These are phyloP conservation scores for Pelargonium cotyledonis DNA, from an alignment of 441 rosid genomes.

Conservation along the genomic window DNA sequence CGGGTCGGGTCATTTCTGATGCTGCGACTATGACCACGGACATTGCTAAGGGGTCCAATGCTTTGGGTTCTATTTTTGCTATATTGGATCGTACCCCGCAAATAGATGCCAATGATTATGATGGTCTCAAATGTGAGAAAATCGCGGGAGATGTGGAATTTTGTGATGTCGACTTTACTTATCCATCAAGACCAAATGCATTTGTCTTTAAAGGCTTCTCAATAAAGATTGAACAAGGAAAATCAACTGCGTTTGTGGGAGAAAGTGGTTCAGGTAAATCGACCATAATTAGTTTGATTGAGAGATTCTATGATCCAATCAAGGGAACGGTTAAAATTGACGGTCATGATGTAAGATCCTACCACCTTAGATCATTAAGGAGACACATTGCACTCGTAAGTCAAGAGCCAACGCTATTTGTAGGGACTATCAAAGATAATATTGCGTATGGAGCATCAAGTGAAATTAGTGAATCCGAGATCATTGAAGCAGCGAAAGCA, in stretches of 20 bases:
- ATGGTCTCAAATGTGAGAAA: constrained; percentile 6
- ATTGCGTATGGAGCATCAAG: constrained; percentile 20
- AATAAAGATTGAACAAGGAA: constrained; percentile 18
- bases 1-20: constrained; percentile 20
- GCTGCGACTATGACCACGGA: constrained; percentile 25
- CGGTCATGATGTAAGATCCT: constrained; percentile 14
- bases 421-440: constrained; percentile 19
- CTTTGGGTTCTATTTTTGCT: constrained; percentile 13
- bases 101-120: constrained; percentile 16
- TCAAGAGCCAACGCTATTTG: constrained; percentile 19
- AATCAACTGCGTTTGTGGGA: constrained; percentile 22
- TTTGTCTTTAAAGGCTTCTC: constrained; percentile 15
- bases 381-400: constrained; percentile 17
- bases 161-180: constrained; percentile 14
- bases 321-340: constrained; percentile 14
- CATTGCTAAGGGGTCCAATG: constrained; percentile 16
- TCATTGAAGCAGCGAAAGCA: constrained; percentile 14
- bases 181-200: constrained; percentile 20
- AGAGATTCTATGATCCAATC: constrained; percentile 25
- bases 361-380: constrained; percentile 19
- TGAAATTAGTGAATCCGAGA: constrained; percentile 6
- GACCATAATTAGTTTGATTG: constrained; percentile 22
- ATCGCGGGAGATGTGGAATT: constrained; percentile 19
- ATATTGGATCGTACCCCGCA: constrained; percentile 12
- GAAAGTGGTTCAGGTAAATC: constrained; percentile 30